A percentile compares a stretch with the other conserved stretches of the same genome.
Conservation (phyloP, 305 asterid species). For the Salvia sclarea region DNA sequence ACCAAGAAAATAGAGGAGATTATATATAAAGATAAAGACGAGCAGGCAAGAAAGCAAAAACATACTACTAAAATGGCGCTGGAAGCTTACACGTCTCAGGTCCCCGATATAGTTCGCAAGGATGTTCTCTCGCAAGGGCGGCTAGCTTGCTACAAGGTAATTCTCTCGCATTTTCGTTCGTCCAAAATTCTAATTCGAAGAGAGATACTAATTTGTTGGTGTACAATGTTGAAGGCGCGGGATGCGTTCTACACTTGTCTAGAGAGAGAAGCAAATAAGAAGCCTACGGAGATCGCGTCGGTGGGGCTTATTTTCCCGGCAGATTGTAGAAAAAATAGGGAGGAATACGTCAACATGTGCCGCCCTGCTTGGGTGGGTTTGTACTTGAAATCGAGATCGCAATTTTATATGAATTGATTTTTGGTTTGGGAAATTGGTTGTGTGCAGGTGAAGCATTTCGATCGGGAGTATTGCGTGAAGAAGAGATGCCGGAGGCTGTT, state of each 20-base stretch:
- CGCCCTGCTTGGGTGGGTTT: slow-evolving; percentile 91
- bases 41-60: too few species aligned
- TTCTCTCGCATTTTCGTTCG: too few species aligned
- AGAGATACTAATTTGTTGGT: too few species aligned
- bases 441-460: slow-evolving; percentile 87
- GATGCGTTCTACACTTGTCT: slow-evolving; percentile 83
- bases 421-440: neutral
- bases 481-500: slow-evolving; percentile 81
- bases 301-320: slow-evolving; percentile 86
- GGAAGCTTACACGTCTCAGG: slow-evolving; percentile 58
- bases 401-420: too few species aligned
- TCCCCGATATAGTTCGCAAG: slow-evolving; percentile 49
- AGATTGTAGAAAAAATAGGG: slow-evolving; percentile 77
- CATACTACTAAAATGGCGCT: too few species aligned
- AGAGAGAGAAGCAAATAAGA: slow-evolving; percentile 71
- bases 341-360: slow-evolving; percentile 65
- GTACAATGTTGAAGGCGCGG: slow-evolving; percentile 58
- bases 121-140: slow-evolving; percentile 77
- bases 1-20: too few species aligned
- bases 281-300: slow-evolving; percentile 72
- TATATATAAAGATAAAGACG: too few species aligned
- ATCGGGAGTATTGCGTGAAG: slow-evolving; percentile 83
- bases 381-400: too few species aligned
- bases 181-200: too few species aligned
- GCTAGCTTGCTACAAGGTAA: slow-evolving; percentile 57